phyloP scores from a whole-genome alignment of 2,329 filamentous ascomycete genomes.

The Fusarium brachygibbosum region DNA sequence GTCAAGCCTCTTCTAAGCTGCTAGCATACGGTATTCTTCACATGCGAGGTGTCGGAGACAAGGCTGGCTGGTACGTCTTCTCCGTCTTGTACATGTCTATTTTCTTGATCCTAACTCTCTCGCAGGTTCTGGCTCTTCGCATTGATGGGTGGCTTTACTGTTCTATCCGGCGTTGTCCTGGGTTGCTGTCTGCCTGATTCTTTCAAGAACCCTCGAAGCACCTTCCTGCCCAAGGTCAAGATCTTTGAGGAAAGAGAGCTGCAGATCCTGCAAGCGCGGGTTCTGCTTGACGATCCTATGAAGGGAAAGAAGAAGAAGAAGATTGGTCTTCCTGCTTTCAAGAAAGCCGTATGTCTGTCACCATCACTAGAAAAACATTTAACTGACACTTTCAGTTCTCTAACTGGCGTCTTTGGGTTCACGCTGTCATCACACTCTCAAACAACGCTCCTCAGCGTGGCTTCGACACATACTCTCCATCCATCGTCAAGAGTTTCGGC shows the following conservation, averaged over 20 bases:
- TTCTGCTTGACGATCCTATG: constrained; percentile 59
- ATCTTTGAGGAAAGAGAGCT: constrained; percentile 58
- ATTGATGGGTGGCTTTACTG: constrained; percentile 67
- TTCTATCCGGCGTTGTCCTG: constrained; percentile 58
- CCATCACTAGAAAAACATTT: accelerated
- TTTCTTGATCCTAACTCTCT: background rate
- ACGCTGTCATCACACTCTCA: constrained; percentile 64
- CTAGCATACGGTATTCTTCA: constrained; percentile 63
- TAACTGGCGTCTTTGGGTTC: constrained; percentile 66
- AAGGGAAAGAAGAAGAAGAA: constrained; percentile 63
- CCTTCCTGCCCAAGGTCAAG: constrained; percentile 54
- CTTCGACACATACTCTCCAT: constrained; percentile 67
- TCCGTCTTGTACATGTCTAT: accelerated
- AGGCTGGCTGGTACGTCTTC: constrained; percentile 57
- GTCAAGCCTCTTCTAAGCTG: constrained; percentile 55
- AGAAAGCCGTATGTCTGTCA: constrained; percentile 54
- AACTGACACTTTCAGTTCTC: constrained; percentile 53
- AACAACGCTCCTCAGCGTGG: constrained; percentile 63
- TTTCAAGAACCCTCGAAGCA: constrained; percentile 59
- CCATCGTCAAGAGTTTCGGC: constrained; percentile 66
- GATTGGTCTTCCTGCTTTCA: constrained; percentile 61
- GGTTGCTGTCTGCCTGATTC: constrained; percentile 61
- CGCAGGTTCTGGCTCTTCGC: constrained; percentile 67
- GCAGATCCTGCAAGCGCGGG: constrained; percentile 59
- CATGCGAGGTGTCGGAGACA: constrained; percentile 61